phyloP scores from a whole-genome alignment of 176 grass and related monocot species.

The Bothriochloa decipiens region DNA sequence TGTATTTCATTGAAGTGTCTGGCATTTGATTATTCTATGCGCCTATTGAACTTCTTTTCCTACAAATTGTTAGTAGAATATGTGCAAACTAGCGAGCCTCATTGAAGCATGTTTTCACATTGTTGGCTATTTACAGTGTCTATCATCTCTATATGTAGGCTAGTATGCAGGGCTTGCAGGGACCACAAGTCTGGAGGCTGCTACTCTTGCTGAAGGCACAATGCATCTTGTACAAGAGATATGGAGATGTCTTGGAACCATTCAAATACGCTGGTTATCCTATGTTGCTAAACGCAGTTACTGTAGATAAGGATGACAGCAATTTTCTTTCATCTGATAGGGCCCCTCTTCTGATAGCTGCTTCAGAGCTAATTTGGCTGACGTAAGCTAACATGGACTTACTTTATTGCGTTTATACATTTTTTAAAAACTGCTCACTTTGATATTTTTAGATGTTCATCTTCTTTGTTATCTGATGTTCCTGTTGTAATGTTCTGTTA shows the following conservation, averaged over 20 bases:
- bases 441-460: slow-evolving; percentile 13
- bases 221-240: slow-evolving; percentile 97
- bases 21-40: not conserved
- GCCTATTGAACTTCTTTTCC: not conserved
- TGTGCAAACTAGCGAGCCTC: not conserved
- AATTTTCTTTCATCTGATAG: slow-evolving; percentile 99
- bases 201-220: slow-evolving; percentile 94
- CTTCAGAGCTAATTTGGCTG: slow-evolving; percentile 97
- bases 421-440: slow-evolving; percentile 19
- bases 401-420: slow-evolving; percentile 33
- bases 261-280: slow-evolving; percentile 99
- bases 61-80: slow-evolving; percentile 37
- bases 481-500: slow-evolving; percentile 43
- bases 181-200: slow-evolving; percentile 93
- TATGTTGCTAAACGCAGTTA: slow-evolving; percentile 95
- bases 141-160: slow-evolving; percentile 56
- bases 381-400: slow-evolving; percentile 66
- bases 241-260: slow-evolving; percentile 88
- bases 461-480: slow-evolving; percentile 37
- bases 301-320: slow-evolving; percentile 90
- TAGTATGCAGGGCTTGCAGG: slow-evolving; percentile 98
- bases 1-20: slow-evolving; percentile 9
- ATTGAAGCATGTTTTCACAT: slow-evolving; percentile 30
- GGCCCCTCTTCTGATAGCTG: slow-evolving; percentile 82
- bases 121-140: slow-evolving; percentile 24